These are phyloP conservation scores for Daldinia sp. DNA, from an alignment of 2,329 filamentous ascomycete species.

Conservation along the genomic window DNA sequence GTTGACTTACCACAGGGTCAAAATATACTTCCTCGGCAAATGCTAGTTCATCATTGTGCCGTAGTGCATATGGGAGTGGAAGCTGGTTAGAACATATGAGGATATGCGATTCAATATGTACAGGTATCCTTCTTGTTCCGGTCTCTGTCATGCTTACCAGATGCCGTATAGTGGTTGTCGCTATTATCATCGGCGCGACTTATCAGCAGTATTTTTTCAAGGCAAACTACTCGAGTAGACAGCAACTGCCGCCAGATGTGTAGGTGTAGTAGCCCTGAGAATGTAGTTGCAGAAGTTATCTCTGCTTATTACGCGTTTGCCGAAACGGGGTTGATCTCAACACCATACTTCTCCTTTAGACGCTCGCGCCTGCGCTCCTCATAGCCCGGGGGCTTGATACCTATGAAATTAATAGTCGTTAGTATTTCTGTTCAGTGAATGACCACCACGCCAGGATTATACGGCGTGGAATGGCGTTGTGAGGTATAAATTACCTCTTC, in stretches of 20 bases:
- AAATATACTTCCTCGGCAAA: slow-evolving; percentile 13
- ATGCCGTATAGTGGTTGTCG: slow-evolving; percentile 1
- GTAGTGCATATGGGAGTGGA: not conserved
- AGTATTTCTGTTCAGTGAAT: not conserved
- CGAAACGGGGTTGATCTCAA: slow-evolving; percentile 79
- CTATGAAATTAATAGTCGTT: slow-evolving; percentile 58
- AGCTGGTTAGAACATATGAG: slow-evolving; percentile 16
- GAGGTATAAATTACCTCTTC: slow-evolving; percentile 72
- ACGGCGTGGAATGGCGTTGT: slow-evolving; percentile 10
- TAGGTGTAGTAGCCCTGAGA: not conserved
- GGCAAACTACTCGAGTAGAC: not conserved
- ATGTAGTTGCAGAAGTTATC: not conserved
- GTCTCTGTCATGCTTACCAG: not conserved
- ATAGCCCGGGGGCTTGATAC: slow-evolving; percentile 84
- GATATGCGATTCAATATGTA: slow-evolving; percentile 48
- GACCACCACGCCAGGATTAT: not conserved
- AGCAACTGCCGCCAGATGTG: not conserved
- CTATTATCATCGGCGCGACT: not conserved
- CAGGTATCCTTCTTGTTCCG: slow-evolving; percentile 31
- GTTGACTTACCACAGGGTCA: slow-evolving; percentile 39
- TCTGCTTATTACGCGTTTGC: slow-evolving; percentile 59
- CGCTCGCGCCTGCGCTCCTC: slow-evolving; percentile 84
- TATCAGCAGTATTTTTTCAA: not conserved
- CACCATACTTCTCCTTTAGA: slow-evolving; percentile 87
- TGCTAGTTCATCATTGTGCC: slow-evolving; percentile 7